Evolutionary conservation across 768 basidiomycete species (phyloP), one percentile per base, ranked within the genome.

Genomic region (Suillus decipiens): DNA sequence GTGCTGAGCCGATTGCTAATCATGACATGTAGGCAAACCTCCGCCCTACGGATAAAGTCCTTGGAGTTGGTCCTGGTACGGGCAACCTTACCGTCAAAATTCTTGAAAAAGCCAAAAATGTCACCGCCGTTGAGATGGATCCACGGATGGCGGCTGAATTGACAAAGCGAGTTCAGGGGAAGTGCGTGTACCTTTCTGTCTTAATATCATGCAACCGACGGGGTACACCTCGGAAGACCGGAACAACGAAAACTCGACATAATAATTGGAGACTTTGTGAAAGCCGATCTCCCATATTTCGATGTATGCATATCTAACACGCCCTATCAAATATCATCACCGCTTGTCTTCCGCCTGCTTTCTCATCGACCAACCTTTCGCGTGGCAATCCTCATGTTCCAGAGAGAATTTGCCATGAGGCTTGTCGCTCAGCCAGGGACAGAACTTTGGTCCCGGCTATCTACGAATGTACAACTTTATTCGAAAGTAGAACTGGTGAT

Each of bases 261-360:
- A 65, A 87, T 97, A 69, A 91, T 99, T 63, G 97, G 96, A 56
- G 97, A 99, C 76, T 98, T 99, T 73, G 93, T 98, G 72, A 99
- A 99, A 77, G 93, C 92, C n/a, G 93, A 95, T 61, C 81, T 99
- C 22, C 97, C 97, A 11, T 99, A 96, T 78, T 99, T 99, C 64
- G 96, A 99, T 76, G 97, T 97, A 61, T 99, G 96, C 82, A 99
- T 99, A 71, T 95, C 93, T 69, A 99, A 99, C 73, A 99, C 97
- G 1, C 97, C 97, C 1, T 99, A 99, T 77, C 96, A 99, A 76
- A 99, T 99, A 70, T 99, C 97, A 2, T 99, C 97, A 0, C 93
- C 96, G 5, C 89, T 99, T 57, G 90, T 98, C 61, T 99, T 99
- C 84, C 92, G 93, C 64, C 86, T 99, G 37, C 88, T 99, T 56